Base-by-base conservation (phyloP, 306 rosid species). In the Gastrolobium bilobum region DNA sequence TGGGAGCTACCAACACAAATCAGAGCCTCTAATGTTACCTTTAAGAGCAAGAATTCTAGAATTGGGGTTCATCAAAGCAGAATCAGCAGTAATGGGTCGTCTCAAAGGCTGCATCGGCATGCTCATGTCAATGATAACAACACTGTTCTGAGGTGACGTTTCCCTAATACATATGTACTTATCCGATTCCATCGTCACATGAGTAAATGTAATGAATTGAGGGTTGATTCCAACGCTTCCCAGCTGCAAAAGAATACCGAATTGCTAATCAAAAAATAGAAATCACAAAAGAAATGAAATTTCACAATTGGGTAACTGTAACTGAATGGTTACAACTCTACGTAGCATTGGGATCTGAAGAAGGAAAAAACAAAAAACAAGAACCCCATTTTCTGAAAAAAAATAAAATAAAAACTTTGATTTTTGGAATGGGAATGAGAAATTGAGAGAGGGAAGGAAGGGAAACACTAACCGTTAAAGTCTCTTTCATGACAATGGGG, bases 181-280 rank as follows among this genome's bases (percentile, higher is more conserved):
- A 40, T 91, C 92, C 73, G 95, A 91, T 86, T 91, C 95, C 95
- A 91, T 88, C 0, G 95, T 91, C 77, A 91, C 95, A 60, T 91
- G 84, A 76, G 88, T 91, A 37, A 91, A 91, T 31, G 92, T 88
- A 15, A 88, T 87, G 84, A 87, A 91, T 68, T 91, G 93, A 13
- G 83, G 85, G 62, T 77, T 91, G 68, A 91, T 82, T 39, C 93
- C 95, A 56, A 88, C 56, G 78, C 90, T 88, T n/a, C 89, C 81
- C 71, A 91, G 66, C 96, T 91, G 80, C 78, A 80, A 62, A 70
- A 61, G 3, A 77, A 56, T 20, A 33, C 79, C 50, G 39, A 68
- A 59, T 48, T 33, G 1, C 31, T 67, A 69, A 63, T 48, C 15
- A 79, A 76, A 48, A 15, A 33, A 13, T 7, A 46, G 7, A 61